Evolutionary conservation across 352 stramenopile species (phyloP), one percentile per base, ranked within the genome.

Genomic region (Aphanomyces cochlioides): DNA sequence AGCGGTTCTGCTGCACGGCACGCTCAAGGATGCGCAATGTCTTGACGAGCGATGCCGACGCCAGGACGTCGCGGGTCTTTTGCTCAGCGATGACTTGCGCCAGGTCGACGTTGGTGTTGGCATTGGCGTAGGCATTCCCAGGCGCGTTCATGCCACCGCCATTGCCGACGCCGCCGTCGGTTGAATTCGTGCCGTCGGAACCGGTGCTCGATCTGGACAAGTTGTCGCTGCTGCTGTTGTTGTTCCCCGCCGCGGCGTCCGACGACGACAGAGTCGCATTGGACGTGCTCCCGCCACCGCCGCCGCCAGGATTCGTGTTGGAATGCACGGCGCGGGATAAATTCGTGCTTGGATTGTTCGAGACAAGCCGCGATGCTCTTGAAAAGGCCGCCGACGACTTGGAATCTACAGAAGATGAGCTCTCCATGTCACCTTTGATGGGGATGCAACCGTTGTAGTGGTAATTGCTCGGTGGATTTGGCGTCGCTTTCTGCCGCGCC

Each of bases 1-100:
- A 96, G 0, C 95, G 78, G 69, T 96, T 96, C 69, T 97, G 90
- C 70, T 96, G 89, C 8, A 97, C 83, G 1, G 84, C 88, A 13
- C 89, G 84, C 74, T 97, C 90, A 4, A 96, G 76, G 40, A 92
- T 75, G 28, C 80, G 81, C 15, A 90, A 78, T 2, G 78, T 88
- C 13, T 81, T 73, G n/a, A 84, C 48, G 7, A 97, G 76, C 17
- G 79, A 86, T 3, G 71, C 59, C 1, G 83, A 93, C 3, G 65
- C 72, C 7, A 96, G 67, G 1, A 95, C 82, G 15, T 89, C 83
- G 8, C 67, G 40, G 19, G 85, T 90, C 19, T 88, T 79, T 45
- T 95, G 84, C 28, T 77, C 75, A 12, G 76, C 78, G 58, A 94
- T 90, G 59, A 87, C 90, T 38, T 88, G 79, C 1, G 82, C 85